These are phyloP conservation scores for Leucogyrophana mollusca DNA, from an alignment of 768 basidiomycete species.

Conservation along the genomic window DNA sequence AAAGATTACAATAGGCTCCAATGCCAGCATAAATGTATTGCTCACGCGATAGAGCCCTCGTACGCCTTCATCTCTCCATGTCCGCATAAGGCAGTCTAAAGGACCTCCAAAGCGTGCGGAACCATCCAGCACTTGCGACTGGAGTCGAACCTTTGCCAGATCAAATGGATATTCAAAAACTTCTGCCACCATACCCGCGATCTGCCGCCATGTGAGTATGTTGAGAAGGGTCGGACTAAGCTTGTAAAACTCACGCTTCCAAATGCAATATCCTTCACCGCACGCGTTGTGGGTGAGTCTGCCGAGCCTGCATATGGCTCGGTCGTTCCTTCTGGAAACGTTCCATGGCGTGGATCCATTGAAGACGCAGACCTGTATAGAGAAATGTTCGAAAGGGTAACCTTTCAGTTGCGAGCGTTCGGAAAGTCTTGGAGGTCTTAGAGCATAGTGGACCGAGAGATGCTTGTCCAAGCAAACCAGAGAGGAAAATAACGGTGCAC, in stretches of 20 bases:
- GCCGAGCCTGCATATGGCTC: neutral
- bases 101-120: slow-evolving; percentile 57
- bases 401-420: neutral
- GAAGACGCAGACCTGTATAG: neutral
- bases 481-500: slow-evolving; percentile 5
- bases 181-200: slow-evolving; percentile 83
- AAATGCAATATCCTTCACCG: slow-evolving; percentile 45
- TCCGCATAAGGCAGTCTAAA: slow-evolving; percentile 59
- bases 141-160: slow-evolving; percentile 87
- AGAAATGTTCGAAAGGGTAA: neutral
- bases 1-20: neutral
- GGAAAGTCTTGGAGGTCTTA: too few relatives aligned
- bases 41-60: slow-evolving; percentile 53
- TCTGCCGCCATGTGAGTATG: slow-evolving; percentile 32
- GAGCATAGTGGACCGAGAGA: too few relatives aligned
- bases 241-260: slow-evolving; percentile 39
- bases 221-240: neutral
- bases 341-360: slow-evolving; percentile 15
- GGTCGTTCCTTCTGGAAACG: slow-evolving; percentile 6
- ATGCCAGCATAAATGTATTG: slow-evolving; percentile 17
- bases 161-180: slow-evolving; percentile 93
- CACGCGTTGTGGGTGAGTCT: slow-evolving; percentile 16
- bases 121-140: slow-evolving; percentile 78
- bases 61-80: slow-evolving; percentile 55
- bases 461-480: neutral